These are phyloP conservation scores for Dentipellis fragilis DNA, from an alignment of 768 basidiomycete genomes.

Conservation along the genomic window DNA sequence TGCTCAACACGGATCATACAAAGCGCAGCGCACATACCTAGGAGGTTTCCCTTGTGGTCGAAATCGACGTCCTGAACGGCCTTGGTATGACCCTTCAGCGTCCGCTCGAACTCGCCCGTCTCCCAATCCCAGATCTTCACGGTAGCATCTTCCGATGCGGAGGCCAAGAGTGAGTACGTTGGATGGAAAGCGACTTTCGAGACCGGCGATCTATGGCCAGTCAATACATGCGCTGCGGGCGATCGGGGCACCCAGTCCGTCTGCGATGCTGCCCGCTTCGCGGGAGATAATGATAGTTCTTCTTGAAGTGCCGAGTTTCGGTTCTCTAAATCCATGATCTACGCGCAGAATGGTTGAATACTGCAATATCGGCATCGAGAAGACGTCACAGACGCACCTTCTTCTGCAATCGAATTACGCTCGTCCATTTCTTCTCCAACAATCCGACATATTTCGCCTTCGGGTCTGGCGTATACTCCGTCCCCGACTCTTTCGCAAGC, in stretches of 20 bases:
- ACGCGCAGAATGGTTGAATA: neutral
- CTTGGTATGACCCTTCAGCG: constrained; percentile 51
- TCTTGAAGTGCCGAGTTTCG: neutral
- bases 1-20: neutral
- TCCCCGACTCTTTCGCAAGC: constrained; percentile 20
- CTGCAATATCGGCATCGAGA: neutral
- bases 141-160: constrained; percentile 45
- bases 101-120: constrained; percentile 48
- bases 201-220: constrained; percentile 37
- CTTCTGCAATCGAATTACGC: constrained; percentile 17
- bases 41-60: constrained; percentile 39
- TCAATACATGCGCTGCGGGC: constrained; percentile 32
- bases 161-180: constrained; percentile 37
- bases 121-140: constrained; percentile 60
- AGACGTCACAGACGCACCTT: constrained; percentile 7
- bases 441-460: constrained; percentile 14
- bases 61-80: constrained; percentile 48
- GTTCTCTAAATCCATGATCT: constrained; percentile 57
- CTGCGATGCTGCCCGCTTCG: constrained; percentile 27
- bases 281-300: neutral
- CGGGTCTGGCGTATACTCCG: constrained; percentile 21
- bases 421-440: constrained; percentile 16
- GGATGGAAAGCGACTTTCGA: constrained; percentile 49
- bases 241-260: constrained; percentile 40
- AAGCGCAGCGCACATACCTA: constrained; percentile 27